Percentiles rank a stretch among this genome's conserved stretches.
Evolutionary conservation across 495 filamentous ascomycete species (phyloP).

Genomic region (Rhizodiscina lignyota): DNA sequence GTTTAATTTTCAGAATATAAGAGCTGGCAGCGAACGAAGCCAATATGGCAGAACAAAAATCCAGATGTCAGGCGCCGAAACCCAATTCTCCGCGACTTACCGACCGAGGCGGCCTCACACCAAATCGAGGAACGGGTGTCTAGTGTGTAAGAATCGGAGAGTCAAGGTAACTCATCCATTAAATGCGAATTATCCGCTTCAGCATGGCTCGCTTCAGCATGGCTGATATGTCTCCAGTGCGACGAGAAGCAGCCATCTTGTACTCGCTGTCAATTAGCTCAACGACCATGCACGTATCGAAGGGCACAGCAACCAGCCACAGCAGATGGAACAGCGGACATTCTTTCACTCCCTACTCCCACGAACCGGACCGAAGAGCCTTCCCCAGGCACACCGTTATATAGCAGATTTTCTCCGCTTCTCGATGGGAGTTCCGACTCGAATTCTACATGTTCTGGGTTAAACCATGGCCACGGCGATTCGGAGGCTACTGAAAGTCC

Average conservation of each 20-base stretch:
- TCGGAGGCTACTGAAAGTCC: neutral
- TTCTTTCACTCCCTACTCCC: constrained; percentile 1
- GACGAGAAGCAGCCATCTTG: constrained; percentile 5
- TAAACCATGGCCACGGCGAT: neutral
- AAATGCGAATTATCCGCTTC: too few relatives aligned
- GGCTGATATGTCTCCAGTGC: constrained; percentile 1
- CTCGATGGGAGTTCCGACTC: neutral
- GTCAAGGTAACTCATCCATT: constrained; percentile 21
- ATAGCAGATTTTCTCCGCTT: neutral
- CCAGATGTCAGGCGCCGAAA: too few relatives aligned
- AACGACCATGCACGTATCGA: constrained; percentile 1
- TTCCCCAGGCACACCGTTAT: constrained; percentile 1
- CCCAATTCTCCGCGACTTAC: too few relatives aligned
- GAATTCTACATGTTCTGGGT: neutral
- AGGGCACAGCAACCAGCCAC: neutral
- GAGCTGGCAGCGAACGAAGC: too few relatives aligned
- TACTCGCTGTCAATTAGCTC: constrained; percentile 1
- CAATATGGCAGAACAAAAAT: too few relatives aligned
- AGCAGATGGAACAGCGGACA: neutral
- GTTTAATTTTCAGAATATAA: too few relatives aligned
- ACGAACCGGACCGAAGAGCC: neutral
- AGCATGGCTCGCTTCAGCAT: neutral
- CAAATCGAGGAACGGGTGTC: constrained; percentile 23
- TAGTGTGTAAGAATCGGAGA: constrained; percentile 22
- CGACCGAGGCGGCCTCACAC: constrained; percentile 10